phyloP scores from a whole-genome alignment of 305 asterid species.

The Solanum hybrid region DNA sequence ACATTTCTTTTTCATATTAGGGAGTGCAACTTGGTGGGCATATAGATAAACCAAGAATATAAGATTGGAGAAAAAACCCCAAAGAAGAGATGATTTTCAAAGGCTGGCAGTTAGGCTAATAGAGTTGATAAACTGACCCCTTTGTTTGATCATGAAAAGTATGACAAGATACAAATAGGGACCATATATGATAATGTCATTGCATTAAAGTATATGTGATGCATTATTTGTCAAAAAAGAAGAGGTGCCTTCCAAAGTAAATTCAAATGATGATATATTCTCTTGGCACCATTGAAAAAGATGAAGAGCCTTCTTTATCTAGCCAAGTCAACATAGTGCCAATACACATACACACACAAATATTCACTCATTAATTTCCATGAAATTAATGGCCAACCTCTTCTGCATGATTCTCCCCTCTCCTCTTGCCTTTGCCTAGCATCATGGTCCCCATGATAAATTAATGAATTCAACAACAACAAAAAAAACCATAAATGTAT shows the following conservation, averaged over 20 bases:
- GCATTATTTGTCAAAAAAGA: background rate
- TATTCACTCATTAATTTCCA: constrained; percentile 3
- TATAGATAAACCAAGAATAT: background rate
- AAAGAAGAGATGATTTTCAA: background rate
- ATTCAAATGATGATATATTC: constrained; percentile 4
- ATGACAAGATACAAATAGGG: constrained; percentile 3
- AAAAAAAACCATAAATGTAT: background rate
- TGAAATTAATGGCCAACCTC: background rate
- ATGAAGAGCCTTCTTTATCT: background rate
- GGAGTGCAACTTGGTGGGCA: background rate
- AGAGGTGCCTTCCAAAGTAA: constrained; percentile 1
- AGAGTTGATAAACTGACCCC: background rate
- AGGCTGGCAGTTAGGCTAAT: background rate
- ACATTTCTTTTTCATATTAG: background rate
- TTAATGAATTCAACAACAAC: background rate
- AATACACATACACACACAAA: background rate
- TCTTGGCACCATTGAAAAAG: constrained; percentile 6
- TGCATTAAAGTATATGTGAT: background rate
- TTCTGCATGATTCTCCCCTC: background rate
- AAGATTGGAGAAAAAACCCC: background rate
- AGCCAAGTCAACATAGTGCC: background rate
- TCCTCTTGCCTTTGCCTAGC: background rate
- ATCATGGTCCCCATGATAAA: constrained; percentile 1
- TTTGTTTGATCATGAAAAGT: background rate
- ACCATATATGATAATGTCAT: background rate